phyloP scores from a whole-genome alignment of 345 rosid genomes.

The Eutrema japonicum region DNA sequence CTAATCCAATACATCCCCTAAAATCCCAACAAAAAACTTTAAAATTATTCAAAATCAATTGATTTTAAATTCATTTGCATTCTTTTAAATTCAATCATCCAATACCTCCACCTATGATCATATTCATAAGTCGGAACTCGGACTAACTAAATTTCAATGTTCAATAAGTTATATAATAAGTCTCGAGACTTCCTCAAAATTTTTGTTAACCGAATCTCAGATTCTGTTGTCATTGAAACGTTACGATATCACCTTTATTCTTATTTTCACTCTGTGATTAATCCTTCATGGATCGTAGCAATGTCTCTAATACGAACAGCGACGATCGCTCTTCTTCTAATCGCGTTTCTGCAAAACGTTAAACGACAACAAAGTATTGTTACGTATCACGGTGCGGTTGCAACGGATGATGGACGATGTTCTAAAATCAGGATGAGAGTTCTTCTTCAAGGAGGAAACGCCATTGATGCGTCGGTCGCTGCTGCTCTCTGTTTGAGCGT shows the following conservation, averaged over 20 bases:
- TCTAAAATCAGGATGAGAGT: conserved; percentile 48
- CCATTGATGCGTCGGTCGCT: conserved; percentile 65
- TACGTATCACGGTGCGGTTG: conserved; percentile 52
- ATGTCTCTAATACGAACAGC: conserved; percentile 23
- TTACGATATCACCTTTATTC: background rate
- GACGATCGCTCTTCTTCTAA: conserved; percentile 20
- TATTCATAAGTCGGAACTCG: background rate
- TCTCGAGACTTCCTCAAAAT: background rate
- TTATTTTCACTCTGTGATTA: background rate
- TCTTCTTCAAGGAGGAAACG: conserved; percentile 58
- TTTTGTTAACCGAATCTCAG: background rate
- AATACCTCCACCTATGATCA: background rate
- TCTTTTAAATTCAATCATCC: too few species aligned
- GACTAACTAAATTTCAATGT: background rate
- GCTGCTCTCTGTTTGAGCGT: conserved; percentile 64
- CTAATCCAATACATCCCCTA: too few species aligned
- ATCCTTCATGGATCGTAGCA: background rate
- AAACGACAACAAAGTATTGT: conserved; percentile 41
- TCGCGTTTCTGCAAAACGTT: conserved; percentile 13
- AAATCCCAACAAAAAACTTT: too few species aligned
- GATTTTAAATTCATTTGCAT: too few species aligned
- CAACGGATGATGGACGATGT: conserved; percentile 60
- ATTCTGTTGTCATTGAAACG: background rate
- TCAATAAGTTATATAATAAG: background rate
- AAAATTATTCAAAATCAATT: too few species aligned